Evolutionary conservation across 257 asterid genomes (phyloP).

Genomic region (Solanum bukasovii): DNA sequence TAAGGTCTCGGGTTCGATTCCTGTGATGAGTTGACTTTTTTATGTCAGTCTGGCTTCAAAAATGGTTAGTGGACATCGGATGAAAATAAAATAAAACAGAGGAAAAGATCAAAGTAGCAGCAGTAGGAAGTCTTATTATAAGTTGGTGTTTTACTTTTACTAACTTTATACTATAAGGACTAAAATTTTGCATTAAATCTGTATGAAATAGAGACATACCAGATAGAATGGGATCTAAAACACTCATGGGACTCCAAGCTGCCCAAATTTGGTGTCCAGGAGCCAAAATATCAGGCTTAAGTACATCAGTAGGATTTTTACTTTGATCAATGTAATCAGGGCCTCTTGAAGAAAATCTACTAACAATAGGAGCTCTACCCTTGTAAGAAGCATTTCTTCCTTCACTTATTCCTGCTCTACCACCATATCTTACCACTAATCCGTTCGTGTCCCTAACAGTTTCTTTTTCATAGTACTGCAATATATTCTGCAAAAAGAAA

Average conservation of each 20-base stretch:
- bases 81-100: background rate
- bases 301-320: constrained; percentile 62
- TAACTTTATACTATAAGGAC: background rate
- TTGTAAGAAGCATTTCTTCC: constrained; percentile 63
- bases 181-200: background rate
- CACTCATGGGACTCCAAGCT: constrained; percentile 97
- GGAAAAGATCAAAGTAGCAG: background rate
- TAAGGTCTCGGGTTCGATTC: background rate
- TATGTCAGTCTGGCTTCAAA: background rate
- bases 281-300: constrained; percentile 88
- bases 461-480: constrained; percentile 49
- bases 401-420: constrained; percentile 75
- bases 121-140: background rate
- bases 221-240: constrained; percentile 42
- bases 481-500: constrained; percentile 27
- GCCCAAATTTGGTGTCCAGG: constrained; percentile 98
- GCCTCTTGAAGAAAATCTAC: constrained; percentile 90
- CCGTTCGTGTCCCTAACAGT: constrained; percentile 44
- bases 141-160: background rate
- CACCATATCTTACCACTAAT: constrained; percentile 30
- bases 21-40: background rate
- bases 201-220: constrained; percentile 23
- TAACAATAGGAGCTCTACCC: constrained; percentile 68
- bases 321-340: constrained; percentile 58
- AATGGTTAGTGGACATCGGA: background rate